phyloP scores from a whole-genome alignment of 2,329 filamentous ascomycete genomes.

The Sarocladiaceae sp. region DNA sequence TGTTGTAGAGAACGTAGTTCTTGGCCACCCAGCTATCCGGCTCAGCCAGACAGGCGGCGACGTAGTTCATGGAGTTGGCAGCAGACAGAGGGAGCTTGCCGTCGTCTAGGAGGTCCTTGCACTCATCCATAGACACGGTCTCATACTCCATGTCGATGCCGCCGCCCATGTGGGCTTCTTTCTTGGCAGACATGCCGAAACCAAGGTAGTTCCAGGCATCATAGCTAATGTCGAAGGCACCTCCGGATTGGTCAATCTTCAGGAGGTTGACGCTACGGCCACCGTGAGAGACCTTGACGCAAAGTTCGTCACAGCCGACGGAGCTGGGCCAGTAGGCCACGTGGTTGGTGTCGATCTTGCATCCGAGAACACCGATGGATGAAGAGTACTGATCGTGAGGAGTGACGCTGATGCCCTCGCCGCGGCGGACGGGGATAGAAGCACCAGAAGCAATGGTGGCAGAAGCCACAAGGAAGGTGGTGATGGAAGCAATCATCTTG shows the following conservation, averaged over 20 bases:
- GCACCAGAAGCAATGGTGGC: conserved; percentile 18
- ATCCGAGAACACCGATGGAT: conserved; percentile 54
- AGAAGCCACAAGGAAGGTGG: conserved; percentile 18
- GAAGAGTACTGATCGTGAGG: conserved; percentile 55
- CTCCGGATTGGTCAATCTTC: conserved; percentile 50
- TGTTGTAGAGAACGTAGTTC: conserved; percentile 52
- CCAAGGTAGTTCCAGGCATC: conserved; percentile 58
- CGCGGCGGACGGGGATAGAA: conserved; percentile 14
- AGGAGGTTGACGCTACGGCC: conserved; percentile 53
- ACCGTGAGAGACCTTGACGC: conserved; percentile 46
- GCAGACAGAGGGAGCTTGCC: conserved; percentile 51
- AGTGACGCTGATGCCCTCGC: conserved; percentile 18
- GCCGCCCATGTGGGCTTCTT: conserved; percentile 43
- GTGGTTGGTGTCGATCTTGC: conserved; percentile 57
- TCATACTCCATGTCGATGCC: conserved; percentile 48
- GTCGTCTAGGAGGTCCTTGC: conserved; percentile 44
- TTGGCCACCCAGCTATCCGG: conserved; percentile 45
- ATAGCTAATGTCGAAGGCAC: conserved; percentile 56
- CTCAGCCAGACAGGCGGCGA: conserved; percentile 41
- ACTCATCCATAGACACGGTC: conserved; percentile 42
- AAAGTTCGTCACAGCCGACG: conserved; percentile 52
- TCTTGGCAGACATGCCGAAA: conserved; percentile 43
- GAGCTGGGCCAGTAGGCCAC: conserved; percentile 56
- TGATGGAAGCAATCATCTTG: conserved; percentile 20
- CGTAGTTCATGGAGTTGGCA: conserved; percentile 53